Conservation (phyloP, 495 filamentous ascomycete species). For the Penicillium parvum region DNA sequence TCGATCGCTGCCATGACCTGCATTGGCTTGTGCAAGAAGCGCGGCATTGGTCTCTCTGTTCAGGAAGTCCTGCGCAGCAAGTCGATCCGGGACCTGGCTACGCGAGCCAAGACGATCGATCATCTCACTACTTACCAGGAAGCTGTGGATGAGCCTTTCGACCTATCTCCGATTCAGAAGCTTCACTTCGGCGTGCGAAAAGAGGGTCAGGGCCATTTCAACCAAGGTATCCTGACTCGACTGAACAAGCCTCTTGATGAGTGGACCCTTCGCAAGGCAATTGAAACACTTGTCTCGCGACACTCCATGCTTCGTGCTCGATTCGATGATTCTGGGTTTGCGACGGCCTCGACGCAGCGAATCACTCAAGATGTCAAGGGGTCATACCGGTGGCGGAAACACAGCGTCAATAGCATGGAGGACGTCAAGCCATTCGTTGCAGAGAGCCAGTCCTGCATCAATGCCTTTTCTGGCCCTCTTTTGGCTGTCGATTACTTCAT, state of each 20-base stretch:
- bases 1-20: slow-evolving; percentile 69
- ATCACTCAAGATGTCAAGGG: slow-evolving; percentile 34
- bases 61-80: slow-evolving; percentile 46
- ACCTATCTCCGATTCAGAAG: slow-evolving; percentile 66
- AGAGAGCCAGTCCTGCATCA: slow-evolving; percentile 40
- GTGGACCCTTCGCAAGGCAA: slow-evolving; percentile 45
- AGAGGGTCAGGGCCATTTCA: slow-evolving; percentile 63
- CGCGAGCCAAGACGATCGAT: slow-evolving; percentile 27
- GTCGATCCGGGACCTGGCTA: slow-evolving; percentile 42
- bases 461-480: slow-evolving; percentile 41
- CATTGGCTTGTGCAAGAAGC: slow-evolving; percentile 46
- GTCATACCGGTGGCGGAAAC: slow-evolving; percentile 34
- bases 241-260: slow-evolving; percentile 47
- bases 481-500: slow-evolving; percentile 47
- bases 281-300: slow-evolving; percentile 55
- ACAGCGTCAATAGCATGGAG: slow-evolving; percentile 18
- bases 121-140: slow-evolving; percentile 35
- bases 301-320: slow-evolving; percentile 75
- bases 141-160: slow-evolving; percentile 47
- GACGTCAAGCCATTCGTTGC: slow-evolving; percentile 29
- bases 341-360: slow-evolving; percentile 30
- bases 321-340: slow-evolving; percentile 36
- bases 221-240: slow-evolving; percentile 63
- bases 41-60: slow-evolving; percentile 52
- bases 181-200: slow-evolving; percentile 58